Evolutionary conservation across 495 filamentous ascomycete species (phyloP).

Genomic region (Aspergillus biplanus): DNA sequence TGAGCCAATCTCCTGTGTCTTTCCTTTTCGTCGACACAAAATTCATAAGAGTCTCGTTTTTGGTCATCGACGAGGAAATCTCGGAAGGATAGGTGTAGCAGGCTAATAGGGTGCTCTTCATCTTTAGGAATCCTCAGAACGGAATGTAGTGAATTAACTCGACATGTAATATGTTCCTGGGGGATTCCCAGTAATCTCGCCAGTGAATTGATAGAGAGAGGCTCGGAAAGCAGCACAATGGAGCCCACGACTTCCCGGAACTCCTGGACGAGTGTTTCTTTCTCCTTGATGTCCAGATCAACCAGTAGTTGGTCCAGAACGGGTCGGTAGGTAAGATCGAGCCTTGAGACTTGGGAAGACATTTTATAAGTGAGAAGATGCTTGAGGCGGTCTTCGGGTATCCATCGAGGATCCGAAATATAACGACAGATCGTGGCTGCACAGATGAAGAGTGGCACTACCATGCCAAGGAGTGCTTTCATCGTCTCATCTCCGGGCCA

Average conservation of each 20-base stretch:
- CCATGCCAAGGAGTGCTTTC: conserved; percentile 15
- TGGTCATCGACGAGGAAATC: conserved; percentile 26
- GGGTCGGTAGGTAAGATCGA: conserved; percentile 30
- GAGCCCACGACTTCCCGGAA: conserved; percentile 17
- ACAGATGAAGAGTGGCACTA: conserved; percentile 37
- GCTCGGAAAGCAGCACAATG: neutral
- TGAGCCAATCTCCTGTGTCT: too few species aligned
- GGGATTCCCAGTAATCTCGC: neutral
- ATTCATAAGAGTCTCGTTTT: conserved; percentile 15
- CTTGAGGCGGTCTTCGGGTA: conserved; percentile 10
- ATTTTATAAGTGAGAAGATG: conserved; percentile 26
- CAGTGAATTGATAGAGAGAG: neutral
- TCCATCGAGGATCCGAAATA: conserved; percentile 23
- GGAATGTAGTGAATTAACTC: neutral
- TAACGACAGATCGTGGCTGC: conserved; percentile 34
- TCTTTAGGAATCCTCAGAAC: neutral
- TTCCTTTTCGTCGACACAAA: conserved; percentile 37
- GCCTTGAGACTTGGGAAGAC: conserved; percentile 7
- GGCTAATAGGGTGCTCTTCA: conserved; percentile 12
- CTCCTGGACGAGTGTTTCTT: conserved; percentile 19
- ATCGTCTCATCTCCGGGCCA: conserved; percentile 43
- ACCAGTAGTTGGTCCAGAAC: conserved; percentile 27
- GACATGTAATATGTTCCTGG: neutral
- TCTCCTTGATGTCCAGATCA: neutral
- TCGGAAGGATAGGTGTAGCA: conserved; percentile 28